Evolutionary conservation across 371 early-diverging fungal genomes (phyloP), one percentile per base, ranked within the genome.

Genomic region (Mortierella sp.): DNA sequence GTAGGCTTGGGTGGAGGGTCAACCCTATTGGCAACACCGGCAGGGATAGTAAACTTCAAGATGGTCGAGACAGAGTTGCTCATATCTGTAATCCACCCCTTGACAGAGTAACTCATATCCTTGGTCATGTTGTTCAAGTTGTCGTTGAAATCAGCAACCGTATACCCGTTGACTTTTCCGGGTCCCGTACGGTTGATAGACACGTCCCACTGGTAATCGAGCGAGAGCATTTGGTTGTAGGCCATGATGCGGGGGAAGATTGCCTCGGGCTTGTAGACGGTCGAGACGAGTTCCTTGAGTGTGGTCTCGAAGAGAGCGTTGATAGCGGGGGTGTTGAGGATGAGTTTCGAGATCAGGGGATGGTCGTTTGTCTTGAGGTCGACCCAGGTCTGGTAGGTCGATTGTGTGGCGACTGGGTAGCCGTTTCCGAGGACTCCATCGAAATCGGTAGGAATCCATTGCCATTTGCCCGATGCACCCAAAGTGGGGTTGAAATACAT

Each of bases 241-340:
- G 88, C 89, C 43, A 88, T 59, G 44, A 91, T 84, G 8, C 89
- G 88, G 14, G 91, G 88, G 19, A 83, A 74, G 31, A 91, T 67
- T 11, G 87, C 87, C 24, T 89, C 85, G n/a, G 90, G 88, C 73
- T 91, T 91, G 84, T 90, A 90, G 74, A 89, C 90, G 16, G 89
- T 87, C 72, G 87, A 87, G 73, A 90, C 78, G 16, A 90, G 73
- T 14, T 89, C 89, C 83, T 87, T 89, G 50, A 91, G 73, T 1
- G 78, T 87, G 11, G 79, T 73, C 72, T 91, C 88, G 54, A 91
- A 91, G n/a, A 88, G 71, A 21, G 74, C 75, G 10, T 71, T 57
- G 75, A 80, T 80, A n/a, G 43, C 72, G 0, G 55, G 43, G 72
- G 53, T 75, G 26, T 80, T 44, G 64, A 80, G 71, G 72, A 80